Evolutionary conservation across 768 basidiomycete genomes (phyloP).

Genomic region (Lactarius quietus): DNA sequence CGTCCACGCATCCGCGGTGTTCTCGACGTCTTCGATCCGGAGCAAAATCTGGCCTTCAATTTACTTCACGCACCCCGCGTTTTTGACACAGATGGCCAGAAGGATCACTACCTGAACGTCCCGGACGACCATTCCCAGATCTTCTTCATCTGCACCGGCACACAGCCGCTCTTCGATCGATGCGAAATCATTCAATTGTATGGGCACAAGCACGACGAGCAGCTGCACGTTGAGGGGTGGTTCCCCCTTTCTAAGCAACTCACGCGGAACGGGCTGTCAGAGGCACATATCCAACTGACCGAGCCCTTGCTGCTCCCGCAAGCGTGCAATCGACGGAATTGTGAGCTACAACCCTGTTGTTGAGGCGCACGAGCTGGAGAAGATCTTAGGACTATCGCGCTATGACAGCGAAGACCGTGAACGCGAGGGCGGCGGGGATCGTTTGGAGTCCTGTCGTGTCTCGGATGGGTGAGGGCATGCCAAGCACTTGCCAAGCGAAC

Average conservation of each 20-base stretch:
- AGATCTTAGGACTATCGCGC: conserved; percentile 74
- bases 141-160: conserved; percentile 93
- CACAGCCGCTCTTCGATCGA: conserved; percentile 81
- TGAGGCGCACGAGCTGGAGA: conserved; percentile 69
- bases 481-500: conserved; percentile 78
- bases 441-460: conserved; percentile 86
- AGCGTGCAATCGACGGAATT: conserved; percentile 83
- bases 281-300: conserved; percentile 57
- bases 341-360: conserved; percentile 64
- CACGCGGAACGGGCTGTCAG: conserved; percentile 65
- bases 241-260: conserved; percentile 91
- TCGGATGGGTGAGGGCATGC: conserved; percentile 80
- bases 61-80: conserved; percentile 34
- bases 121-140: conserved; percentile 86
- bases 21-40: conserved; percentile 94
- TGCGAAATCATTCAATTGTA: conserved; percentile 85
- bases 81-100: conserved; percentile 12
- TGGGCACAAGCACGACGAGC: conserved; percentile 88
- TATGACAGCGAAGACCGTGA: conserved; percentile 81
- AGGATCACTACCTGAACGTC: conserved; percentile 92
- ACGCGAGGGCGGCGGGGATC: conserved; percentile 65
- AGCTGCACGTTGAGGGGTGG: conserved; percentile 79
- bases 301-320: conserved; percentile 72
- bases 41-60: conserved; percentile 84
- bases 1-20: conserved; percentile 86